Evolutionary conservation across 2,329 filamentous ascomycete genomes (phyloP).

Genomic region (Monilinia laxa): DNA sequence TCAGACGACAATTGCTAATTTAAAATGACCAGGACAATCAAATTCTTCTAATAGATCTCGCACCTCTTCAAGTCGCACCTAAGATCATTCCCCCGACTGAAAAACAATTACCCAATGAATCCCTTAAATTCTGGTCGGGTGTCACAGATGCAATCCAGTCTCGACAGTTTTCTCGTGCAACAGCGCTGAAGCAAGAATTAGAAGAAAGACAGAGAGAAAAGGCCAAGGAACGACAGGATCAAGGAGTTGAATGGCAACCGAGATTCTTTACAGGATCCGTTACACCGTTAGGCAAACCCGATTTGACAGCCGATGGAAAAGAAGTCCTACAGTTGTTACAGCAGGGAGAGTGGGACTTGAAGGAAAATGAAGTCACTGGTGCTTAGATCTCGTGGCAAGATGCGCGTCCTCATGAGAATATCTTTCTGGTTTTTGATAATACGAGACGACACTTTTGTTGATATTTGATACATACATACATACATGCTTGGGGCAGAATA

Average conservation of each 20-base stretch:
- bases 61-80: slow-evolving; percentile 73
- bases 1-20: slow-evolving; percentile 39
- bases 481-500: neutral
- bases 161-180: slow-evolving; percentile 83
- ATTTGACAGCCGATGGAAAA: slow-evolving; percentile 62
- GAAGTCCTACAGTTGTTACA: slow-evolving; percentile 56
- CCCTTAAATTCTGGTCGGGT: slow-evolving; percentile 78
- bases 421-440: slow-evolving; percentile 4
- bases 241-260: slow-evolving; percentile 73
- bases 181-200: slow-evolving; percentile 82
- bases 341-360: slow-evolving; percentile 43
- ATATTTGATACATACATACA: slow-evolving; percentile 15
- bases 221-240: slow-evolving; percentile 73
- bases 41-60: slow-evolving; percentile 80
- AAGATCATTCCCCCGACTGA: slow-evolving; percentile 79
- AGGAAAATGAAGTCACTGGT: slow-evolving; percentile 31
- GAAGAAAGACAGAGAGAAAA: slow-evolving; percentile 87
- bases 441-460: slow-evolving; percentile 2
- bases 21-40: slow-evolving; percentile 52
- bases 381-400: slow-evolving; percentile 10
- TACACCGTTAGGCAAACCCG: slow-evolving; percentile 59
- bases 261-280: slow-evolving; percentile 74
- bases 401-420: neutral
- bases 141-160: slow-evolving; percentile 83
- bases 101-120: slow-evolving; percentile 84